Base-by-base conservation (phyloP, 371 early-diverging fungal species). In the Amoeboaphelidium protococcarum region DNA sequence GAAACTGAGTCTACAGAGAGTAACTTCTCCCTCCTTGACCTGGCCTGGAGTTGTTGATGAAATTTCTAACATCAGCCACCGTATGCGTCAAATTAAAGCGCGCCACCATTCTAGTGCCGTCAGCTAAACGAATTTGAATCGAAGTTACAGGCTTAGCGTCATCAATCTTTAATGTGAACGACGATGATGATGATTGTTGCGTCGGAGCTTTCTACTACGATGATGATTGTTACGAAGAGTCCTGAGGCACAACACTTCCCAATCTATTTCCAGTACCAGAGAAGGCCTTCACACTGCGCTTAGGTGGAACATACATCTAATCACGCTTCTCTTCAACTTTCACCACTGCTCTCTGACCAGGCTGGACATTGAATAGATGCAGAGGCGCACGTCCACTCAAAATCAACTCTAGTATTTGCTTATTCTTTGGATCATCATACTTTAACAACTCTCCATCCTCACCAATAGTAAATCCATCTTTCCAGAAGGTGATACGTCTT, bases 381-480 rank as follows among this genome's bases (percentile, higher is more conserved):
- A 88, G 81, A 24, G 70, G 66, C 2, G 85, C 89, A 1, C 79
- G 76, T 80, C 88, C 94, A 47, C 70, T 72, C 47, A 85, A 78
- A 50, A 94, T 83, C 12, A 78, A 73, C 42, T 70, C 63, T 53
- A 94, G 61, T 52, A 83, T 68, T 50, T 77, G 74, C 54, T 78
- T 69, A 60, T 80, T 88, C 42, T 68, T 74, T 12, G 92, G 91
- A 53, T 85, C 85, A 41, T 77, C 71, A 51, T 82, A 85, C 40
- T 66, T 60, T 53, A 74, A 63, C 41, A 94, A 60, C 0, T 82
- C 82, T 0, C 94, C 95, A 53, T 91, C 90, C 27, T 83, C 92
- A n/a, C n/a, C n/a, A 47, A 94, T 70, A 49, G 79, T 84, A 55
- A 92, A 91, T 25, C 95, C 95, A 55, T 91, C 76, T 45, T 77